Base-by-base conservation (phyloP, 2,329 filamentous ascomycete genomes). In the Colletotrichum spaethianum region DNA sequence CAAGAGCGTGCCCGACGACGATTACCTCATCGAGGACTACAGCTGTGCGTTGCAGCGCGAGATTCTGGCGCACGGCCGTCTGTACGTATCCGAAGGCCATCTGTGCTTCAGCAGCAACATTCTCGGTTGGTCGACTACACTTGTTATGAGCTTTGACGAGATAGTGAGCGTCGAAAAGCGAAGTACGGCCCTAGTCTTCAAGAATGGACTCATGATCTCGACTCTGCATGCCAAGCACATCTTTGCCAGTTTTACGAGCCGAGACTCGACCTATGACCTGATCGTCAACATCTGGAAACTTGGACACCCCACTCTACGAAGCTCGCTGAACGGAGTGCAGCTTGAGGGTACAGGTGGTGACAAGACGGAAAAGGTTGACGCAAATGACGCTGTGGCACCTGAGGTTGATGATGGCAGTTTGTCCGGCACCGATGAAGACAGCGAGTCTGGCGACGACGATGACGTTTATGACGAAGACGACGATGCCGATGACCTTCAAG, bases 71-170 rank as follows among this genome's bases (percentile, higher is more conserved):
- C 96, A 98, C 76, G 96, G 96, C 7, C 90, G 96, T 50, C 88
- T 99, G 18, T 99, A 99, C 79, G 94, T 99, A 52, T 98, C 96
- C 0, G 96, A 99, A 83, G 95, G 96, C 14, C 96, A 99, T 80
- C 91, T 99, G 57, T 99, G 96, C 85, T 99, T 99, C 83, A 98
- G 95, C 78, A 98, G 96, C 86, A 99, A 99, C 80, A 99, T 99
- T 75, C 90, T 99, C 57, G 96, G 96, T 65, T 99, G 96, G 96
- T 93, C 97, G 28, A 99, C 96, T 0, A 99, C 96, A 1, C 86
- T 99, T 52, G 96, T 99, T 63, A 98, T 99, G 85, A 97, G 95
- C 81, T 99, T 99, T 80, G 96, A 99, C 79, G 96, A 99, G 82
- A 94, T 99, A 70, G 94, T 98, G 26, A 95, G 96, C 0, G 93